A percentile compares a stretch with the other conserved stretches of the same genome.
Evolutionary conservation across 2,329 filamentous ascomycete species (phyloP).

Genomic region (Didymella glomerata): DNA sequence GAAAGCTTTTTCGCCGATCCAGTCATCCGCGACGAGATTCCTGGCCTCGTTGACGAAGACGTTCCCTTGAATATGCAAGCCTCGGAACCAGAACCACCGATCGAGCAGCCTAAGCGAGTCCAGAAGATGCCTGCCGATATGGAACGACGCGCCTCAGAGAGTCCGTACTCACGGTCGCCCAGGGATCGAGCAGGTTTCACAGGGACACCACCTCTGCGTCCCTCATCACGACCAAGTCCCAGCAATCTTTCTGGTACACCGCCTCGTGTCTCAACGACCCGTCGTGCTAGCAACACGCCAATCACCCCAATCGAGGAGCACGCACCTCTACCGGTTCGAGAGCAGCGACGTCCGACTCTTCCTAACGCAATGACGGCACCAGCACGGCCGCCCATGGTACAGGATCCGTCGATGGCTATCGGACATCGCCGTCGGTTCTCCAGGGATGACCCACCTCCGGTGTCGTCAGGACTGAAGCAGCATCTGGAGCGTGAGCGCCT

Average conservation of each 20-base stretch:
- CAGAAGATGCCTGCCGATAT: slow-evolving; percentile 43
- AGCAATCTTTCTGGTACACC: slow-evolving; percentile 39
- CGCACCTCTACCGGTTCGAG: slow-evolving; percentile 41
- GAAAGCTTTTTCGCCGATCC: slow-evolving; percentile 81
- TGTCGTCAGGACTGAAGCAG: slow-evolving; percentile 59
- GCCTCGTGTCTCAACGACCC: slow-evolving; percentile 34
- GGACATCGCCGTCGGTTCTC: slow-evolving; percentile 71
- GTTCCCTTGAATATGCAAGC: slow-evolving; percentile 52
- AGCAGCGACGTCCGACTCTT: slow-evolving; percentile 55
- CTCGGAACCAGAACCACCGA: slow-evolving; percentile 38
- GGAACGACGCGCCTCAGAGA: slow-evolving; percentile 40
- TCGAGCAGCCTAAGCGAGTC: slow-evolving; percentile 35
- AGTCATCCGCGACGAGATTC: slow-evolving; percentile 78
- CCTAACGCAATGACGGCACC: slow-evolving; percentile 57
- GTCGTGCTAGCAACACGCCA: slow-evolving; percentile 47
- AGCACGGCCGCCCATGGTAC: slow-evolving; percentile 49
- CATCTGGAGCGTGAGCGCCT: slow-evolving; percentile 55
- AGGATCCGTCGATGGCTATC: slow-evolving; percentile 49
- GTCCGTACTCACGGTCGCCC: slow-evolving; percentile 46
- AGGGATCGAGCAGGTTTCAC: slow-evolving; percentile 39
- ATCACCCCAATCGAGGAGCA: slow-evolving; percentile 47
- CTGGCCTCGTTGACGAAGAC: slow-evolving; percentile 82
- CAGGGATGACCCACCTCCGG: slow-evolving; percentile 54
- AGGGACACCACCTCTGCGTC: slow-evolving; percentile 46
- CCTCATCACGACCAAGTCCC: slow-evolving; percentile 43